Conservation (phyloP, 164 flowering plant genomes). For the Macadamia tetraphylla region DNA sequence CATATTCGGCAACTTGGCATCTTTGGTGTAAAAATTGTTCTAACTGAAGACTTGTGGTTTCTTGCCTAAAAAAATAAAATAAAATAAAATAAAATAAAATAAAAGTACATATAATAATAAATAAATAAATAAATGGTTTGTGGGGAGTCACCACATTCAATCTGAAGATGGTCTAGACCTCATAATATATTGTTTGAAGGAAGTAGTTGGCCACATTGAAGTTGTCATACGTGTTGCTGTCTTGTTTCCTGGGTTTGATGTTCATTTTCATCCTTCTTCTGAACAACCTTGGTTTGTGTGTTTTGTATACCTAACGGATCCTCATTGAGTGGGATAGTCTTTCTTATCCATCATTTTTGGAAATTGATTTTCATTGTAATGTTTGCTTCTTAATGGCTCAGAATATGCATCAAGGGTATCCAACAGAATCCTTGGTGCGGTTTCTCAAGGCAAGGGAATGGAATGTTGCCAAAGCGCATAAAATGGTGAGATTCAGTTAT, state of each 20-base stretch:
- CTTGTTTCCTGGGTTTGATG: not conserved
- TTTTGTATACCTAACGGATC: not conserved
- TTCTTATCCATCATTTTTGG: not conserved
- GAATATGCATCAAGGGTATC: slow-evolving; percentile 83
- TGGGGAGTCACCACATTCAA: too few species aligned
- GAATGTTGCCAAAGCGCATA: slow-evolving; percentile 77
- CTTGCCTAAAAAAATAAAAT: too few species aligned
- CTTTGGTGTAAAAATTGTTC: not conserved
- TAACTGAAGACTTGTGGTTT: too few species aligned
- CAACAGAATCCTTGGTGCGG: slow-evolving; percentile 52
- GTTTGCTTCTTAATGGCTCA: slow-evolving; percentile 25
- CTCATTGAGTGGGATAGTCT: slow-evolving; percentile 4
- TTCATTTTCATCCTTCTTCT: not conserved
- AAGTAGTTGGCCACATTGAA: too few species aligned
- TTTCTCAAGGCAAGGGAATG: slow-evolving; percentile 95
- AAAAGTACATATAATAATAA: too few species aligned
- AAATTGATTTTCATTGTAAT: not conserved
- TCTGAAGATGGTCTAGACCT: too few species aligned
- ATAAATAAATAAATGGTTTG: too few species aligned
- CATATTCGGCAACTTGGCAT: not conserved
- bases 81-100: too few species aligned
- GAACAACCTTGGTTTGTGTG: too few species aligned
- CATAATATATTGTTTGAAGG: too few species aligned
- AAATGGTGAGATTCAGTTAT: slow-evolving; percentile 53
- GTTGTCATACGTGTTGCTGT: not conserved